Evolutionary conservation across 208 protist genomes (phyloP), one percentile per base, ranked within the genome.

Genomic region (Leishmania guyanensis): DNA sequence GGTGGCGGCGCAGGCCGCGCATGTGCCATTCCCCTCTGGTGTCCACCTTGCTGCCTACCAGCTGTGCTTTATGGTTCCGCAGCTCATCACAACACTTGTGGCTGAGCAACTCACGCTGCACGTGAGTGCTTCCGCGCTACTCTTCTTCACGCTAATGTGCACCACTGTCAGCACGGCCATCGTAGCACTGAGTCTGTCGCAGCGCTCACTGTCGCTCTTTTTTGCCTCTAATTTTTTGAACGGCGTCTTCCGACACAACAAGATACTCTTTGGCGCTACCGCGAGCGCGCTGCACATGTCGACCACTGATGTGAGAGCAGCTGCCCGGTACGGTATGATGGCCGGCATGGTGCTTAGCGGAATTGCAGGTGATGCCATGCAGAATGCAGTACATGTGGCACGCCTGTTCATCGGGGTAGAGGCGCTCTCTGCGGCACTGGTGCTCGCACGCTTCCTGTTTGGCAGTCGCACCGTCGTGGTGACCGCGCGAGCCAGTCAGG

Each of bases 231-330:
- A 90, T 60, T 65, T 93, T 17, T 0, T 95, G 33, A 92, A 84
- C 73, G 93, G 93, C 36, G 6, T 93, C 10, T 88, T 95, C 69
- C 83, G 88, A 1, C 93, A 96, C 58, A 78, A 82, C 12, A 93
- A 93, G 73, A 82, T 81, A 36, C 84, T 89, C 60, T 89, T 88
- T 29, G 77, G 36, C 6, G 74, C 73, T 33, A 66, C 82, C 26
- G 70, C 56, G 5, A 58, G 69, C 3, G 60, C 78, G 4, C 75
- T 87, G 39, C 66, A 70, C 53, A 75, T 77, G 56, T 10, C 85
- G 0, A 68, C 77, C 26, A 58, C 46, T 0, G 36, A 75, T 9
- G 50, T 84, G 0, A 62, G 66, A 0, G 60, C 74, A 8, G 74
- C 74, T 33, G 8, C 79, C 2, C 68, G 69, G 5, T 87, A 85